Evolutionary conservation across 2,329 filamentous ascomycete species (phyloP), one percentile per base, ranked within the genome.

Genomic region (Botrytis paeoniae): DNA sequence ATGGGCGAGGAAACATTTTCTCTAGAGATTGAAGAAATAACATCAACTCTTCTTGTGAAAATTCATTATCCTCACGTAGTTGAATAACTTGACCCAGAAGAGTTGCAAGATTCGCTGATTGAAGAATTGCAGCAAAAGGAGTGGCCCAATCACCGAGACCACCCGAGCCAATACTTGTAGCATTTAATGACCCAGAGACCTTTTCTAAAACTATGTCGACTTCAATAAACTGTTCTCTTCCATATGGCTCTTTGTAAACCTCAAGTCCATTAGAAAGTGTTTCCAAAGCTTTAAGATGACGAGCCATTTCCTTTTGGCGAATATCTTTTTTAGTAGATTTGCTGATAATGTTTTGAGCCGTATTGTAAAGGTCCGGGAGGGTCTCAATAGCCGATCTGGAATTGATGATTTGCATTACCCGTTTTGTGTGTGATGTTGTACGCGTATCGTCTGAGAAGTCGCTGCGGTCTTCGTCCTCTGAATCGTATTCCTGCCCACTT

Each of bases 81-180:
- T 73, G 45, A 25, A 51, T 41, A 8, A 73, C 39, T 54, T 41
- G n/a, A 20, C 65, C 39, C 2, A 32, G 14, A n/a, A 73, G 59
- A 61, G 62, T 77, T 5, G 84, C 84, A 54, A 86, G 77, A 76
- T 87, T 87, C 20, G 84, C 83, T 51, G 81, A 79, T 72, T 85
- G 79, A 8, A 87, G 72, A 32, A 85, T 77, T 4, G 81, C 78
- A 60, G 48, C 22, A 32, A 69, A 37, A 43, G 48, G 48, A 32
- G 39, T 16, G 10, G 51, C n/a, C 29, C n/a, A 25, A 32, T 25
- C 51, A 32, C 35, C 32, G 10, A n/a, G 48, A 29, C 2, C 48
- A 78, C 45, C 80, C 77, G 82, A 84, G 14, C 25, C 74, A 22
- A 62, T 76, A 54, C 48, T 77, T 18, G 35, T 72, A 64, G 71